Evolutionary conservation across 768 basidiomycete species (phyloP), one percentile per base, ranked within the genome.

Genomic region (Lyophyllum shimeji): DNA sequence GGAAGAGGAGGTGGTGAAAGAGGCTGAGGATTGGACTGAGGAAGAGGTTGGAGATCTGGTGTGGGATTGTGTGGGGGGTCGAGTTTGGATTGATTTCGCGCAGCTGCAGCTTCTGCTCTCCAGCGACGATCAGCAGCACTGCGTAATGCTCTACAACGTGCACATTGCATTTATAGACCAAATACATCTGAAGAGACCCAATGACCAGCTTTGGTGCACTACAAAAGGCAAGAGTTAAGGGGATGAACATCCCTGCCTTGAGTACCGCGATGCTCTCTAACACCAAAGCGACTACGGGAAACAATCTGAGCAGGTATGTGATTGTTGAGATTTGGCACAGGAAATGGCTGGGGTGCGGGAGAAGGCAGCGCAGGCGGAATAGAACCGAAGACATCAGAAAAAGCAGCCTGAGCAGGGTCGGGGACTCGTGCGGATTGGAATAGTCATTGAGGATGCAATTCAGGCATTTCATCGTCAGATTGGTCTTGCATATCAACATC

Each of bases 401-500:
- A 33, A 34, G 48, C 21, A 34, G 34, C 27, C 29, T 33, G 34
- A 21, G 12, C 13, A 31, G 27, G 4, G n/a, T 34, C 18, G 23
- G 49, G 23, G 21, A 21, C 23, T 34, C 17, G 23, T 7, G 27
- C 17, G 29, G 9, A 29, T 29, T 29, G 29, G 29, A 29, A 29
- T 4, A 40, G 20, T 39, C 34, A n/a, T 39, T 2, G 50, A 24
- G 34, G 50, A 39, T 3, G 25, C 17, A 40, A 40, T 18, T 24
- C 34, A 39, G 50, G 50, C 34, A 51, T 51, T 25, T 50, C 50
- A n/a, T 50, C 50, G 40, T 50, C 50, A 39, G 37, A 37, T 37
- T 39, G 33, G 34, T 37, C 34, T 18, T 40, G 34, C 23, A 24
- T 44, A 9, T 9, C 9, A 20, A 44, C 43, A 44, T 44, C 43